Conservation (phyloP, 2,329 filamentous ascomycete species). For the Blastomyces parvus region DNA sequence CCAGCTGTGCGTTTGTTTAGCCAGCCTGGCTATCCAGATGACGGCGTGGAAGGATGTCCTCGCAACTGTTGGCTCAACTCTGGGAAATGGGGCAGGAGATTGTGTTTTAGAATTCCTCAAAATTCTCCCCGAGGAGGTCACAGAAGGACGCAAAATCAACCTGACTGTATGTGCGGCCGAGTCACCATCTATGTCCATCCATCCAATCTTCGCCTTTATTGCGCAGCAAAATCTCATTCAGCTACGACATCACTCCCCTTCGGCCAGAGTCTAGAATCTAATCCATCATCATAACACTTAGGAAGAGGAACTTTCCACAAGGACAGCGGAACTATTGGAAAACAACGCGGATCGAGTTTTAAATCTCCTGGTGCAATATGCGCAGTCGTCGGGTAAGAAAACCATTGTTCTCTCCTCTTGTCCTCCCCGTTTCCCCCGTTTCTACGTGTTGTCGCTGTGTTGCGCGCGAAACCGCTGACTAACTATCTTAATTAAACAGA, state of each 20-base stretch:
- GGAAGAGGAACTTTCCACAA: constrained; percentile 86
- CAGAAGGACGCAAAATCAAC: constrained; percentile 98
- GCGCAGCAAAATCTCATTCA: constrained; percentile 14
- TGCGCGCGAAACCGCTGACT: neutral
- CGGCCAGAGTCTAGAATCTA: constrained; percentile 36
- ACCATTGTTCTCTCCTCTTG: neutral
- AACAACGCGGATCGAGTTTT: constrained; percentile 86
- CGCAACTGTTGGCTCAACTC: constrained; percentile 64
- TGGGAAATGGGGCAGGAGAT: constrained; percentile 62
- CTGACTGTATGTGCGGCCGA: constrained; percentile 79
- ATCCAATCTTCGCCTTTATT: constrained; percentile 27
- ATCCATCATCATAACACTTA: constrained; percentile 44
- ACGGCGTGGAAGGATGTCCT: constrained; percentile 90
- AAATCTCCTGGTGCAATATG: constrained; percentile 76
- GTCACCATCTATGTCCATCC: constrained; percentile 34
- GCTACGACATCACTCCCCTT: constrained; percentile 14
- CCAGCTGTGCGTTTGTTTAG: constrained; percentile 89
- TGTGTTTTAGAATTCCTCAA: constrained; percentile 93
- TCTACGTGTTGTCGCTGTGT: neutral
- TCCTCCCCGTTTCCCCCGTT: neutral
- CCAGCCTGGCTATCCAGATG: constrained; percentile 94
- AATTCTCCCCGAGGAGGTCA: constrained; percentile 96
- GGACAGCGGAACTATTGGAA: constrained; percentile 80
- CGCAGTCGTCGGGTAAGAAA: constrained; percentile 71
- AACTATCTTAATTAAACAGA: constrained; percentile 39